Evolutionary conservation across 2,329 filamentous ascomycete species (phyloP).

Genomic region (Pseudogymnoascus sp.): DNA sequence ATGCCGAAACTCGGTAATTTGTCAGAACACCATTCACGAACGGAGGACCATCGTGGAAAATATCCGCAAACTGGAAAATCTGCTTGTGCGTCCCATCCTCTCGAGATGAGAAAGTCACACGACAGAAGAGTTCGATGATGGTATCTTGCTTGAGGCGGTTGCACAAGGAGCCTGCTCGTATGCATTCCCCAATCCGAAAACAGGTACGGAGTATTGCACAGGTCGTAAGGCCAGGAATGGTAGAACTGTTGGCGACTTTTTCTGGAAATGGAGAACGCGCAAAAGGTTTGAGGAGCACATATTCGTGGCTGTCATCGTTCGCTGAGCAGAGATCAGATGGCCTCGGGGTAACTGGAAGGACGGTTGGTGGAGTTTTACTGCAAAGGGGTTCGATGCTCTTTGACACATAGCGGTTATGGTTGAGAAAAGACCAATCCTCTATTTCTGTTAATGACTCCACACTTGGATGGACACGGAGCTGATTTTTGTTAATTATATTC

Average conservation of each 20-base stretch:
- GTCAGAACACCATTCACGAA: slow-evolving; percentile 40
- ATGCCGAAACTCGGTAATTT: slow-evolving; percentile 36
- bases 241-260: slow-evolving; percentile 42
- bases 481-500: slow-evolving; percentile 1
- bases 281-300: slow-evolving; percentile 34
- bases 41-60: slow-evolving; percentile 51
- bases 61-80: slow-evolving; percentile 54
- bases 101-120: slow-evolving; percentile 49
- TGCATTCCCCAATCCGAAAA: slow-evolving; percentile 55
- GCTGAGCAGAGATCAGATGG: background rate
- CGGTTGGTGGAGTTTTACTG: background rate
- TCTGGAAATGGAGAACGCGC: slow-evolving; percentile 43
- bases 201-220: slow-evolving; percentile 45
- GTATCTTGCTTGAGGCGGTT: slow-evolving; percentile 40
- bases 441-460: background rate
- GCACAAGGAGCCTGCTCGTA: slow-evolving; percentile 37
- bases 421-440: slow-evolving; percentile 23
- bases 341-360: background rate
- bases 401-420: background rate
- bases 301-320: slow-evolving; percentile 23
- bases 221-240: slow-evolving; percentile 43
- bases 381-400: background rate
- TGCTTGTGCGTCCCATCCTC: slow-evolving; percentile 44
- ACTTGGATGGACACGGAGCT: background rate
- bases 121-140: slow-evolving; percentile 58